Evolutionary conservation across 805 yeast genomes (phyloP).

Genomic region (Hyphopichia homilentoma): DNA sequence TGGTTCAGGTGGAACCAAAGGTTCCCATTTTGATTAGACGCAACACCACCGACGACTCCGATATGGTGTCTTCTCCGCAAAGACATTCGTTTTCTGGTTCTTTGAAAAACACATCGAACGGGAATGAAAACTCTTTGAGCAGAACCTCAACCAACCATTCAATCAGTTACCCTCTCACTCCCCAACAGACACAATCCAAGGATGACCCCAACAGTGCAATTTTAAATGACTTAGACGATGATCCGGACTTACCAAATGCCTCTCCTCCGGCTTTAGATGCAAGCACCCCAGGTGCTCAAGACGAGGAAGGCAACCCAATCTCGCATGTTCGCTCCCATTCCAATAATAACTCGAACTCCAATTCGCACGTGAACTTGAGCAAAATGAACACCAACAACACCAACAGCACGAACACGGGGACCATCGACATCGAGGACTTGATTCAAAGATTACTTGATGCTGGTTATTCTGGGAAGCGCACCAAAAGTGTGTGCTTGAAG

Average conservation of each 20-base stretch:
- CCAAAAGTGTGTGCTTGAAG: constrained; percentile 84
- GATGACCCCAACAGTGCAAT: too few species aligned
- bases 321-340: not conserved
- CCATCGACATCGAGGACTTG: constrained; percentile 71
- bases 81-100: constrained; percentile 12
- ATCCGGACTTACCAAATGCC: too few species aligned
- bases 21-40: constrained; percentile 65
- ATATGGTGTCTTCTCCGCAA: constrained; percentile 17
- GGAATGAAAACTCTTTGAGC: constrained; percentile 4
- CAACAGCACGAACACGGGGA: constrained; percentile 6
- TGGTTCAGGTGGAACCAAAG: constrained; percentile 68
- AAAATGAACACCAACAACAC: not conserved
- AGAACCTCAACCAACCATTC: constrained; percentile 15
- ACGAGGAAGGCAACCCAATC: not conserved
- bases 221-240: too few species aligned
- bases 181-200: not conserved
- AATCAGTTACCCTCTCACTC: constrained; percentile 1
- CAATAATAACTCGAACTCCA: not conserved
- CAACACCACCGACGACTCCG: constrained; percentile 37
- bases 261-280: not conserved
- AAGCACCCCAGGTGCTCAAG: not conserved
- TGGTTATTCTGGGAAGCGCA: constrained; percentile 92
- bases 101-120: constrained; percentile 5
- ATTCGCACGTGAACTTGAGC: too few species aligned
- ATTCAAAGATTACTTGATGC: constrained; percentile 92